Evolutionary conservation across 495 filamentous ascomycete species (phyloP).

Genomic region (Talaromyces adpressus): DNA sequence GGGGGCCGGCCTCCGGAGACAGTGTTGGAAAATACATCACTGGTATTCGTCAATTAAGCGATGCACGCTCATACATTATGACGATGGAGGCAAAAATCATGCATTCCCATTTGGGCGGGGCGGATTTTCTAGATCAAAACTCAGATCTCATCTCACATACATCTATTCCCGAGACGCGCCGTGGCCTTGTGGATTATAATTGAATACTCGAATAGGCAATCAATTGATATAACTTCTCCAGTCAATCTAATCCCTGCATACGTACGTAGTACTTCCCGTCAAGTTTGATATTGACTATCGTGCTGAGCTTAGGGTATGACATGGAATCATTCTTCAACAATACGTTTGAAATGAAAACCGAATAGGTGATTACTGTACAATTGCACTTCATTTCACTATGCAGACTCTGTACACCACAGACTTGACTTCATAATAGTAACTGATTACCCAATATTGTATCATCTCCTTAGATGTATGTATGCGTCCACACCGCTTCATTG

Average conservation of each 20-base stretch:
- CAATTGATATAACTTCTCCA: not conserved
- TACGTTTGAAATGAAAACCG: not conserved
- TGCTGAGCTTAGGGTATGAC: not conserved
- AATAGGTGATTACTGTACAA: not conserved
- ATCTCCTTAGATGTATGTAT: not conserved
- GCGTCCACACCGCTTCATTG: not conserved
- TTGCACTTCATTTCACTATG: not conserved
- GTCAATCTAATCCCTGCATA: not conserved
- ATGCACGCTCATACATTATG: not conserved
- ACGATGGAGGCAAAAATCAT: not conserved
- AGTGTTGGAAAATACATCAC: not conserved
- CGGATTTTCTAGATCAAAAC: not conserved
- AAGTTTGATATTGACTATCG: not conserved
- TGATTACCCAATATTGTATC: not conserved
- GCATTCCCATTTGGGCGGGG: not conserved
- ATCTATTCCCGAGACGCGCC: not conserved
- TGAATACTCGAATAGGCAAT: not conserved
- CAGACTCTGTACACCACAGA: not conserved
- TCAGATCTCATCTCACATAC: not conserved
- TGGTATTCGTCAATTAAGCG: not conserved
- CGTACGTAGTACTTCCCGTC: not conserved
- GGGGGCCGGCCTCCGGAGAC: not conserved
- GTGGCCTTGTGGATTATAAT: not conserved
- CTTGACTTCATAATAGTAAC: not conserved
- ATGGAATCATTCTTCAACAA: not conserved